Evolutionary conservation across 495 filamentous ascomycete genomes (phyloP).

Genomic region (Talaromyces adpressus): DNA sequence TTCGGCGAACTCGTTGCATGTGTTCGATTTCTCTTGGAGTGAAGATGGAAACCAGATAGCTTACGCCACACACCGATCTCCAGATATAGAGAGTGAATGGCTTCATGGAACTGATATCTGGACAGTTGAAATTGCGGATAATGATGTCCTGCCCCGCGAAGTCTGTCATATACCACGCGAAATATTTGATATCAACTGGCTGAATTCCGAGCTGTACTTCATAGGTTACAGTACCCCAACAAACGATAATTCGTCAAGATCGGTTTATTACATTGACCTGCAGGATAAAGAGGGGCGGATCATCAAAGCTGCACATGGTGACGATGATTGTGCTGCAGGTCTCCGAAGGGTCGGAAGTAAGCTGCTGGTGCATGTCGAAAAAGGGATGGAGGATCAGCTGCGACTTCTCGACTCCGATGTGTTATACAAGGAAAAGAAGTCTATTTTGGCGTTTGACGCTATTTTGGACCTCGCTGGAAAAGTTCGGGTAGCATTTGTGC

Average conservation of each 20-base stretch:
- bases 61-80: slow-evolving; percentile 1
- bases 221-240: neutral
- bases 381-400: slow-evolving; percentile 2
- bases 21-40: slow-evolving; percentile 5
- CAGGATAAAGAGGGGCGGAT: neutral
- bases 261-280: neutral
- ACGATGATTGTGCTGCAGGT: neutral
- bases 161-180: neutral
- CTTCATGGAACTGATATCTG: neutral
- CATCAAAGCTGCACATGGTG: neutral
- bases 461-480: neutral
- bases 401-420: neutral
- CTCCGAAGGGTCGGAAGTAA: neutral
- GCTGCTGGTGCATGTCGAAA: neutral
- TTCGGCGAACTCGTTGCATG: neutral
- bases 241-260: neutral
- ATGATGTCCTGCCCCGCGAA: neutral
- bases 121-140: neutral
- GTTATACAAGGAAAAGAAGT: neutral
- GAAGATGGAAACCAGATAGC: neutral
- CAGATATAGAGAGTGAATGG: neutral
- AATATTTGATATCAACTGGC: neutral
- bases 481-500: neutral
- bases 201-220: neutral
- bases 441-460: neutral